These are phyloP conservation scores for Vanilla planifolia DNA, from an alignment of 106 monocot species.

Conservation along the genomic window DNA sequence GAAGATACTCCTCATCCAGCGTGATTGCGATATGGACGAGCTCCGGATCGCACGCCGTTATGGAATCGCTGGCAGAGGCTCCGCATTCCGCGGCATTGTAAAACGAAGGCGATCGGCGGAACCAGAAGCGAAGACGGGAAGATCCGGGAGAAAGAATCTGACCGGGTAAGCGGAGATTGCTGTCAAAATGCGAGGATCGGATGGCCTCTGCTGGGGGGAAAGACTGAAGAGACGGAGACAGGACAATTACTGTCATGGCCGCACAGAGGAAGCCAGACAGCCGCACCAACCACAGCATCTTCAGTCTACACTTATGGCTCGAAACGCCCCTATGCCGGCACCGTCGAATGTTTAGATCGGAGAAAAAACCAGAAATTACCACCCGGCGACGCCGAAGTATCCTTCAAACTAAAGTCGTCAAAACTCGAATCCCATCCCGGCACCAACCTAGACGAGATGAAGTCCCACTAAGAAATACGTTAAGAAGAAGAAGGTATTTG, in stretches of 20 bases:
- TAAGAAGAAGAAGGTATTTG: neutral
- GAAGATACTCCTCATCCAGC: conserved; percentile 78
- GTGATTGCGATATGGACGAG: conserved; percentile 94
- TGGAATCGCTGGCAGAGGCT: conserved; percentile 9
- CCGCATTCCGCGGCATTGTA: conserved; percentile 75
- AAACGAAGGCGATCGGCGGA: conserved; percentile 44
- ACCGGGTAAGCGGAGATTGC: conserved; percentile 35
- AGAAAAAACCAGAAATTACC: neutral
- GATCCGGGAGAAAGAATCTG: conserved; percentile 13
- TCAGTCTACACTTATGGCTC: conserved; percentile 1
- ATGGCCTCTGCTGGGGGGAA: conserved; percentile 93
- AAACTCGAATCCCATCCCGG: neutral
- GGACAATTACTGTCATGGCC: conserved; percentile 49
- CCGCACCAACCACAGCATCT: conserved; percentile 65
- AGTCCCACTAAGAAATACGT: neutral
- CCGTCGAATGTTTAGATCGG: neutral
- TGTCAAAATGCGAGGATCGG: conserved; percentile 62
- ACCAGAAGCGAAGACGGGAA: conserved; percentile 18
- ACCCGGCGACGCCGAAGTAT: neutral
- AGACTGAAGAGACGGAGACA: conserved; percentile 86
- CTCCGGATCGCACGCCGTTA: conserved; percentile 59
- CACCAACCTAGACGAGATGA: neutral
- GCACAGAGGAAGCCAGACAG: conserved; percentile 74
- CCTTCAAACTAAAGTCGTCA: neutral
- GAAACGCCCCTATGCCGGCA: neutral